phyloP scores from a whole-genome alignment of 495 filamentous ascomycete genomes.

The Penicillium crystallinum region DNA sequence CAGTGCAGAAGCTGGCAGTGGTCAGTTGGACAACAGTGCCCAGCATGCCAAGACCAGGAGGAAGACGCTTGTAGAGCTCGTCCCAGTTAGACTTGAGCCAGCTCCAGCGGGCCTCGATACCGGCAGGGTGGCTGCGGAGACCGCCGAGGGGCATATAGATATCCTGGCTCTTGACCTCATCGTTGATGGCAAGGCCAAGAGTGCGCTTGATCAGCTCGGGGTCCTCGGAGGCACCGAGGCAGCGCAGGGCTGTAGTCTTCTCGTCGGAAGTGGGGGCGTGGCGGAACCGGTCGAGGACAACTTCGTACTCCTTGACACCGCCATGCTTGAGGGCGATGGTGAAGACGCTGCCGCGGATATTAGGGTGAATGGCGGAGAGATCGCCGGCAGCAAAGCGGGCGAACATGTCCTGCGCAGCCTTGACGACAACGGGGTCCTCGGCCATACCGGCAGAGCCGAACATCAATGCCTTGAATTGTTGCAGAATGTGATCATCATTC shows the following conservation, averaged over 20 bases:
- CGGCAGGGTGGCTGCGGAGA: constrained; percentile 69
- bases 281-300: constrained; percentile 74
- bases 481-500: constrained; percentile 78
- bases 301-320: constrained; percentile 61
- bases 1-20: constrained; percentile 73
- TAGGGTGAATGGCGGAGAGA: constrained; percentile 57
- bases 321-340: constrained; percentile 57
- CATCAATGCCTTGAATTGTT: constrained; percentile 71
- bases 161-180: constrained; percentile 92
- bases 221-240: constrained; percentile 71
- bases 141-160: constrained; percentile 83
- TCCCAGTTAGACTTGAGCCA: constrained; percentile 91
- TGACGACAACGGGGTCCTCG: constrained; percentile 52
- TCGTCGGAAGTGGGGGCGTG: constrained; percentile 87
- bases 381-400: constrained; percentile 55
- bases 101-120: constrained; percentile 72
- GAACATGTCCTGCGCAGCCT: constrained; percentile 63
- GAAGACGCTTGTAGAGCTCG: constrained; percentile 64
- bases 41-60: constrained; percentile 78
- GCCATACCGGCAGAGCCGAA: constrained; percentile 58
- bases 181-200: constrained; percentile 65
- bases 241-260: constrained; percentile 89
- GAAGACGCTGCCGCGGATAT: constrained; percentile 60
- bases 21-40: constrained; percentile 78
- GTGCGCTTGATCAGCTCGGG: constrained; percentile 77